Evolutionary conservation across 768 basidiomycete species (phyloP), one percentile per base, ranked within the genome.

Genomic region (Termitomyces sp.): DNA sequence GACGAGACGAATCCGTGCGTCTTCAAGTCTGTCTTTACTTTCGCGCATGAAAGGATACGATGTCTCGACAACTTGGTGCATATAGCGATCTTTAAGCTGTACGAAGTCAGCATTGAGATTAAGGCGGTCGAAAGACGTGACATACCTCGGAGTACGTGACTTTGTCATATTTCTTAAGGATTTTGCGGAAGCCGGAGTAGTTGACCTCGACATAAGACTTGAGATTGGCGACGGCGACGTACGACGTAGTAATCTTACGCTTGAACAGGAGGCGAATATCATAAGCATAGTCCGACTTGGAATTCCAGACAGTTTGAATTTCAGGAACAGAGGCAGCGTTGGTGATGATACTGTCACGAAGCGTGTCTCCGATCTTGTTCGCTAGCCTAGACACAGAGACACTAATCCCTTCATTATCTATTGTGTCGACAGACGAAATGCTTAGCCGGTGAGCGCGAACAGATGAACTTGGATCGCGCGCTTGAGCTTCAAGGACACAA

Each of bases 111-210:
- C 20, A 33, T 46, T 49, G 48, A 26, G 47, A 10, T 61, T 28
- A 50, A 33, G 51, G 10, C 16, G 16, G 6, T 42, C 16, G 7
- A 58, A 9, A 54, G 30, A 6, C 16, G 28, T 0, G 35, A 33
- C 5, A 60, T 40, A 58, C 82, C 67, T 86, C 79, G 59, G 82
- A 88, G 61, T 85, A 81, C 3, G 88, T 92, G 61, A 97, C 90
- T 72, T 98, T 98, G 80, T 98, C 94, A 67, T 95, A 94, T 89
- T 98, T 98, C 74, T 98, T 98, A 67, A 95, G 69, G 38, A 96
- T 94, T 78, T 98, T 98, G 64, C 92, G 83, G 73, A 98, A 93
- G 1, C 94, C 96, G 0, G 92, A 90, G 68, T 92, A 82, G 70
- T 98, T 98, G 57, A 97, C 75, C 65, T 98, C 93, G 56, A 93